phyloP scores from a whole-genome alignment of 352 stramenopile species.

The Phytopythium mirpurense region DNA sequence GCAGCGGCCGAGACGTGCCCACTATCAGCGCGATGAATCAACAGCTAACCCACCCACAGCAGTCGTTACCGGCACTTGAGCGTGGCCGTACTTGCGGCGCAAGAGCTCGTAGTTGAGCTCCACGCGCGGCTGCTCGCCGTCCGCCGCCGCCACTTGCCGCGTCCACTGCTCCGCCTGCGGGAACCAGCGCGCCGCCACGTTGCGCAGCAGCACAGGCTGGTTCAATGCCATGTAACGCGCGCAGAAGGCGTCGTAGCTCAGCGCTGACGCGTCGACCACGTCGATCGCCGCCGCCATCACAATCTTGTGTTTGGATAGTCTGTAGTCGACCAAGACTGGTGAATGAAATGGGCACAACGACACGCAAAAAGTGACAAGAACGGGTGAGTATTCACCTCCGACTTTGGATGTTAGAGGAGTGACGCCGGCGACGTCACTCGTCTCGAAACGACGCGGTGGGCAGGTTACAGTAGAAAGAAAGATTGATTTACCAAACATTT shows the following conservation, averaged over 20 bases:
- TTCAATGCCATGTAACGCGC: conserved; percentile 65
- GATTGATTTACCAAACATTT: too few species aligned
- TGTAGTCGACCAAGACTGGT: too few species aligned
- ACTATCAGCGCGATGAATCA: conserved; percentile 1
- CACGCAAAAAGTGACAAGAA: background rate
- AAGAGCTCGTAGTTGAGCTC: conserved; percentile 43
- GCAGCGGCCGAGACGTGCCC: background rate
- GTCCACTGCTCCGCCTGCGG: conserved; percentile 21
- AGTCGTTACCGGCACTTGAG: conserved; percentile 37
- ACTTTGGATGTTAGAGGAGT: background rate
- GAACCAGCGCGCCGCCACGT: conserved; percentile 35
- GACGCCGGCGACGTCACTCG: background rate
- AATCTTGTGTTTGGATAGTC: too few species aligned
- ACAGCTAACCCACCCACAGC: background rate
- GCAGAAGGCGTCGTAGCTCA: conserved; percentile 74
- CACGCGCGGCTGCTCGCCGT: conserved; percentile 5
- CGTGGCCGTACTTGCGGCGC: conserved; percentile 37
- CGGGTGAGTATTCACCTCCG: background rate
- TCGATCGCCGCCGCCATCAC: conserved; percentile 35
- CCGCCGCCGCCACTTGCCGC: conserved; percentile 5
- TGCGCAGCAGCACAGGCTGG: conserved; percentile 59
- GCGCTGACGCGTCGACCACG: conserved; percentile 37
- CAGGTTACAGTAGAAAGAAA: too few species aligned
- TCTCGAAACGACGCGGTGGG: background rate
- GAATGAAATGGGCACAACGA: background rate